These are phyloP conservation scores for Trichoderma hamatum DNA, from an alignment of 2,329 filamentous ascomycete species.

Conservation along the genomic window DNA sequence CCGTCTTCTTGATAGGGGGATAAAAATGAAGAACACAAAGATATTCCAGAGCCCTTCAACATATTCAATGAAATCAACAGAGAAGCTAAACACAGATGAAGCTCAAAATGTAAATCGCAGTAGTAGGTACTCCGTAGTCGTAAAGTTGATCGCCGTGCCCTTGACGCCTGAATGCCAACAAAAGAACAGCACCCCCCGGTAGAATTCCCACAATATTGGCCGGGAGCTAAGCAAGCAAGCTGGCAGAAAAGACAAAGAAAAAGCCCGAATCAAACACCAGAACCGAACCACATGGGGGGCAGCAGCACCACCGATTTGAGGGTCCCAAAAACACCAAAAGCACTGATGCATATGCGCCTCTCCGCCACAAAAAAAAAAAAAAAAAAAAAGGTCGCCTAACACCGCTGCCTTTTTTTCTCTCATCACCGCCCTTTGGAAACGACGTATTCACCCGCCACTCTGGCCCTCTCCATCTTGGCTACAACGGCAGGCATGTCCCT, in stretches of 20 bases:
- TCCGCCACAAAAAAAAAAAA: background rate
- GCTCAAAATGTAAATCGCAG: background rate
- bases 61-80: background rate
- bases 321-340: background rate
- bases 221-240: constrained; percentile 5
- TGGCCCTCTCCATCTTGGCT: constrained; percentile 66
- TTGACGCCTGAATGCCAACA: constrained; percentile 20
- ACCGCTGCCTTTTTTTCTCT: background rate
- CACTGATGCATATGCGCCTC: background rate
- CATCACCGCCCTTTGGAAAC: constrained; percentile 36
- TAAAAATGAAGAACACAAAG: background rate
- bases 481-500: constrained; percentile 63
- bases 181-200: background rate
- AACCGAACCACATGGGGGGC: constrained; percentile 10
- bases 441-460: constrained; percentile 62
- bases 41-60: too few relatives aligned
- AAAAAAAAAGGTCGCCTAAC: background rate
- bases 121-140: background rate
- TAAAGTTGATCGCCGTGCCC: constrained; percentile 7
- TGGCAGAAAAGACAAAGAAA: background rate
- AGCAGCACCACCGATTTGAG: background rate
- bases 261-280: constrained; percentile 22
- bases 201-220: background rate
- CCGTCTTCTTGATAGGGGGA: background rate
- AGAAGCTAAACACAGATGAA: background rate